Percentiles rank a stretch among this genome's conserved stretches.
These are phyloP conservation scores for Tuber calosporum DNA, from an alignment of 495 filamentous ascomycete genomes.

Conservation along the genomic window DNA sequence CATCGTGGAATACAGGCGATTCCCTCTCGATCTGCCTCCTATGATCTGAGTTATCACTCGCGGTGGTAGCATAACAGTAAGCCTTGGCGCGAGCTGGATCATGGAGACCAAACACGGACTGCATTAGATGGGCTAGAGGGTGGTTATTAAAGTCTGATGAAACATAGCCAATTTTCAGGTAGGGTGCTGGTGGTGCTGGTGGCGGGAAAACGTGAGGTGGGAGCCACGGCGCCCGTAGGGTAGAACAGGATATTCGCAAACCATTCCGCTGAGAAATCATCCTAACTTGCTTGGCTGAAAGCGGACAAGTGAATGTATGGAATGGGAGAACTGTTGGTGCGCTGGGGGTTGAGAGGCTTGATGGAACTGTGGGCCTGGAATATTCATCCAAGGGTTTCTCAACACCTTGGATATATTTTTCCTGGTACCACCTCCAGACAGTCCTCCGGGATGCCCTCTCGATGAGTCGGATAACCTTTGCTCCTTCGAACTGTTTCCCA, in stretches of 20 bases:
- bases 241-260: slow-evolving; percentile 82
- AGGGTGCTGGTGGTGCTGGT: slow-evolving; percentile 70
- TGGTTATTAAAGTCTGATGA: slow-evolving; percentile 99
- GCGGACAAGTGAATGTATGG: slow-evolving; percentile 92
- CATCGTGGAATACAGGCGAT: slow-evolving; percentile 85
- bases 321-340: slow-evolving; percentile 97
- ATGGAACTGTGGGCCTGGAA: slow-evolving; percentile 66
- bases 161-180: slow-evolving; percentile 87
- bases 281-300: slow-evolving; percentile 88
- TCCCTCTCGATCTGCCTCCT: slow-evolving; percentile 91
- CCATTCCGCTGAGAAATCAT: slow-evolving; percentile 95
- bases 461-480: slow-evolving; percentile 72
- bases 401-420: slow-evolving; percentile 61
- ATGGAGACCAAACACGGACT: slow-evolving; percentile 95
- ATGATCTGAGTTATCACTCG: slow-evolving; percentile 84
- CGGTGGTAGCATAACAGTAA: slow-evolving; percentile 94
- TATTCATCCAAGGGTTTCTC: slow-evolving; percentile 57
- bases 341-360: slow-evolving; percentile 68
- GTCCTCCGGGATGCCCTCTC: slow-evolving; percentile 73
- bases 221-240: slow-evolving; percentile 78
- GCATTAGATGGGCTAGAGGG: slow-evolving; percentile 80
- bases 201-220: slow-evolving; percentile 73
- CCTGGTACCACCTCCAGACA: slow-evolving; percentile 82
- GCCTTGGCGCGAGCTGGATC: slow-evolving; percentile 65
- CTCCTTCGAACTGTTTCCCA: slow-evolving; percentile 77